Conservation (phyloP, 345 rosid species). For the Lepidium didymum region DNA sequence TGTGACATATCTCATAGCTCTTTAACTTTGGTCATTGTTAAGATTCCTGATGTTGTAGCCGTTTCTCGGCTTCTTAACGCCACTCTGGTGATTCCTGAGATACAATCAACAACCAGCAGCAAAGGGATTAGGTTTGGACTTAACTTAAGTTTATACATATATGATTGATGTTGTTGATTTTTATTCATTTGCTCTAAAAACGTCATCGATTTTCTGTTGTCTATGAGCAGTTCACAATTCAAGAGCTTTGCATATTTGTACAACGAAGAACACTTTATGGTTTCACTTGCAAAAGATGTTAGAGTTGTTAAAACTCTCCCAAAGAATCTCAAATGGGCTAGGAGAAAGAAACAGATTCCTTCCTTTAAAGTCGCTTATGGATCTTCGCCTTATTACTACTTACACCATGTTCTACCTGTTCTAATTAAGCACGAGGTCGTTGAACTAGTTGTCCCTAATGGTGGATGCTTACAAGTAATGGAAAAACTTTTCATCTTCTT, state of each 20-base stretch:
- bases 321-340: slow-evolving; percentile 74
- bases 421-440: slow-evolving; percentile 82
- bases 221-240: slow-evolving; percentile 66
- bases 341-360: slow-evolving; percentile 85
- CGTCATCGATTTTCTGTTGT: slow-evolving; percentile 1
- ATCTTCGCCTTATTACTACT: slow-evolving; percentile 77
- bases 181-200: not conserved
- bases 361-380: slow-evolving; percentile 70
- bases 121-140: slow-evolving; percentile 81
- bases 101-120: slow-evolving; percentile 96
- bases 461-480: slow-evolving; percentile 90
- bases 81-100: slow-evolving; percentile 85
- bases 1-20: not conserved
- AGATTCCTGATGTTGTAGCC: slow-evolving; percentile 82
- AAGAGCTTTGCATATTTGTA: slow-evolving; percentile 97
- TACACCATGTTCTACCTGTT: slow-evolving; percentile 83
- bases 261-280: slow-evolving; percentile 81
- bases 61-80: slow-evolving; percentile 91
- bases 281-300: slow-evolving; percentile 64
- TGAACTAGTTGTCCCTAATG: slow-evolving; percentile 78
- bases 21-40: not conserved
- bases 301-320: slow-evolving; percentile 87
- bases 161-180: not conserved
- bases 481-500: not conserved
- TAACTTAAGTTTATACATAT: not conserved